Conservation (phyloP, 1,284 basidiomycete species). For the Paramarasmius palmivorus region DNA sequence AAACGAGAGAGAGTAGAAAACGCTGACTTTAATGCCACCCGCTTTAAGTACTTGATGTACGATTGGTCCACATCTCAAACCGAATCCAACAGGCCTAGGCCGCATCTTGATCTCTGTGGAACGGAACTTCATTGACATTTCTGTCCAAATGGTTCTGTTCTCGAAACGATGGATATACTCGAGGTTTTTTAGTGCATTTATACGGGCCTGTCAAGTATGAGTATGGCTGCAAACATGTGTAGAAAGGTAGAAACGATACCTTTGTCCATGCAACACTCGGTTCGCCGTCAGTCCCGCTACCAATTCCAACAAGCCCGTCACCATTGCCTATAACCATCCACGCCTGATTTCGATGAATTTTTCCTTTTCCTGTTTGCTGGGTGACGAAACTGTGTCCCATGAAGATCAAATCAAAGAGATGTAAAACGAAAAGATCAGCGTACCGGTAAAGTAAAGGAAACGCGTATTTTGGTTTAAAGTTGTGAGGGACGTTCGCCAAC, state of each 20-base stretch:
- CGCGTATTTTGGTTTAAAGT: constrained; percentile 37
- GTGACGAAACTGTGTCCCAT: constrained; percentile 27
- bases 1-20: no score
- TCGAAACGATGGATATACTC: constrained; percentile 91
- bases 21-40: constrained; percentile 78
- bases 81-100: constrained; percentile 92
- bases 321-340: constrained; percentile 86
- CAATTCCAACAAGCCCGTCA: constrained; percentile 87
- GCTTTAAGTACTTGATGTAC: constrained; percentile 90
- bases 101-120: constrained; percentile 84
- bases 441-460: constrained; percentile 61
- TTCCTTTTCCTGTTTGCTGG: constrained; percentile 88
- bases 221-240: not conserved
- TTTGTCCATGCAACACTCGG: not conserved
- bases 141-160: constrained; percentile 87
- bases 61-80: constrained; percentile 86
- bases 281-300: constrained; percentile 81
- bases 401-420: no score
- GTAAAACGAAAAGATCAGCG: constrained; percentile 25
- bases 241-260: constrained; percentile 23
- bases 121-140: constrained; percentile 84
- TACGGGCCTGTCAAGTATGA: constrained; percentile 68
- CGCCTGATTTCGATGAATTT: constrained; percentile 65
- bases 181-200: constrained; percentile 82
- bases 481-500: no score